phyloP scores from a whole-genome alignment of 768 basidiomycete species.

The Podaxis pistillaris region DNA sequence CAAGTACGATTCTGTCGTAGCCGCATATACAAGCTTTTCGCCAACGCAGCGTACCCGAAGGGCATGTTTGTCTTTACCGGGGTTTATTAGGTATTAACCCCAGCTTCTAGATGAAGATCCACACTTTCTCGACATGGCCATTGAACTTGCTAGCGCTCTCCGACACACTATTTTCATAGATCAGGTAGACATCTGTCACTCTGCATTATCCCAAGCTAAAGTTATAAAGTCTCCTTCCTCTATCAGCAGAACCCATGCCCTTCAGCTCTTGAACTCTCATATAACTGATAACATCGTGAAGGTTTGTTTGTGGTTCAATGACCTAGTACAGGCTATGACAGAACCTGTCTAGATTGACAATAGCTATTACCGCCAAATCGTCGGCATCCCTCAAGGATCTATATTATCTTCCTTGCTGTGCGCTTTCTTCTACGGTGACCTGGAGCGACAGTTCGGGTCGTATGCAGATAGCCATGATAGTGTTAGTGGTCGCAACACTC shows the following conservation, averaged over 20 bases:
- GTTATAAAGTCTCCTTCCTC: conserved; percentile 40
- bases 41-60: conserved; percentile 65
- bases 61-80: conserved; percentile 35
- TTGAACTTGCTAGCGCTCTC: conserved; percentile 60
- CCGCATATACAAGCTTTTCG: conserved; percentile 53
- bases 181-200: conserved; percentile 47
- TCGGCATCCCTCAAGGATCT: conserved; percentile 97
- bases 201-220: not conserved
- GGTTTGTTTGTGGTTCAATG: conserved; percentile 34
- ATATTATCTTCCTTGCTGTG: conserved; percentile 94
- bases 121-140: conserved; percentile 71
- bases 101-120: conserved; percentile 66
- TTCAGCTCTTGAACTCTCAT: conserved; percentile 82
- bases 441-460: conserved; percentile 61
- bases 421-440: conserved; percentile 90
- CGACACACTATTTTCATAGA: conserved; percentile 85
- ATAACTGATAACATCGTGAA: conserved; percentile 93
- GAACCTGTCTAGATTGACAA: conserved; percentile 60
- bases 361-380: conserved; percentile 82
- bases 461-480: conserved; percentile 58
- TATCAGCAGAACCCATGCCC: conserved; percentile 55
- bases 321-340: not conserved
- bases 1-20: conserved; percentile 58
- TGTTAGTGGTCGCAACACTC: conserved; percentile 44
- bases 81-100: not conserved